Conservation (phyloP, 192 early-diverging fungal species). For the Podila minutissima region DNA sequence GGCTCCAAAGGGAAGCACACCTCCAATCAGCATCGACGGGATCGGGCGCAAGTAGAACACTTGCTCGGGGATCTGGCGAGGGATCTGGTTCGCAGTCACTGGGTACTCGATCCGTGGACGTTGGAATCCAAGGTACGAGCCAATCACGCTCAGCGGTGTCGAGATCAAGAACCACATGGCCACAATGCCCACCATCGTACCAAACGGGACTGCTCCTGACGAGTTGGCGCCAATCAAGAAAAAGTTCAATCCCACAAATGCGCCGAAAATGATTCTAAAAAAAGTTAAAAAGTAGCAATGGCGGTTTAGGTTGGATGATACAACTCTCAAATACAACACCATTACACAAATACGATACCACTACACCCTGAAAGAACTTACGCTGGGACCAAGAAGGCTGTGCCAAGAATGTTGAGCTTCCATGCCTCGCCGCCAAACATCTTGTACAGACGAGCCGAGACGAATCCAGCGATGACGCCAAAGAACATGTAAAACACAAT, state of each 20-base stretch:
- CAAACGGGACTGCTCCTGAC: constrained; percentile 91
- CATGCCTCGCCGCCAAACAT: constrained; percentile 91
- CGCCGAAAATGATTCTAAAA: constrained; percentile 62
- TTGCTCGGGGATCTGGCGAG: constrained; percentile 92
- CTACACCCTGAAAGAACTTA: constrained; percentile 45
- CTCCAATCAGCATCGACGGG: constrained; percentile 80
- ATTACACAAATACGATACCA: too few species aligned
- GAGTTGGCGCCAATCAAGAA: constrained; percentile 84
- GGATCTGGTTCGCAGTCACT: constrained; percentile 93
- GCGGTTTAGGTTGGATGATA: background rate
- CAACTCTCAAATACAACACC: background rate
- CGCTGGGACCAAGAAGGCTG: constrained; percentile 84
- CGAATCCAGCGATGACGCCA: constrained; percentile 86
- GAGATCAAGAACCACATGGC: constrained; percentile 85
- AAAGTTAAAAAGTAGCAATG: background rate
- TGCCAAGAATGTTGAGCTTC: constrained; percentile 84
- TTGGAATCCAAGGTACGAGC: constrained; percentile 77
- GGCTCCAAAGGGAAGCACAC: constrained; percentile 90
- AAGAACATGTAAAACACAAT: constrained; percentile 93
- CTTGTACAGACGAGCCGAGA: constrained; percentile 91
- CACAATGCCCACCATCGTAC: constrained; percentile 84
- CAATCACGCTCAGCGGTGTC: constrained; percentile 84
- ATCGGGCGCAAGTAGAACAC: constrained; percentile 80
- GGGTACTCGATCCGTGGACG: constrained; percentile 75
- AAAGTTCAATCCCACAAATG: constrained; percentile 83